Conservation (phyloP, 1,284 basidiomycete genomes). For the Fomitopsis pinicola region DNA sequence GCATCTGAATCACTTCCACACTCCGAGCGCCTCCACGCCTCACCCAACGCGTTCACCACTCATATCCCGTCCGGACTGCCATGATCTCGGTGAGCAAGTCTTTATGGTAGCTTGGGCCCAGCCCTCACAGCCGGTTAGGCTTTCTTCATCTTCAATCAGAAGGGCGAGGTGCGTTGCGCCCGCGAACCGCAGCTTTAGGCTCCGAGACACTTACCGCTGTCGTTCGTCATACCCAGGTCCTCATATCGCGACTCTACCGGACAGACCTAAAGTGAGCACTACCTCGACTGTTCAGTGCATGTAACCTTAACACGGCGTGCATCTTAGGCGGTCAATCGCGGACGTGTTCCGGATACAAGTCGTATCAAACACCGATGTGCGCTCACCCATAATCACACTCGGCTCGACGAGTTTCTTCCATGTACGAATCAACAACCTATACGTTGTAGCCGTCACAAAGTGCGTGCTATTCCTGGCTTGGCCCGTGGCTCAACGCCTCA, state of each 20-base stretch:
- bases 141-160: conserved; percentile 98
- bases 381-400: conserved; percentile 96
- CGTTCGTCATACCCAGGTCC: conserved; percentile 51
- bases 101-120: background rate
- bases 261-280: conserved; percentile 85
- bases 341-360: conserved; percentile 98
- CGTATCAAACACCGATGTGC: conserved; percentile 93
- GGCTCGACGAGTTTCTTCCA: conserved; percentile 98
- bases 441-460: conserved; percentile 95
- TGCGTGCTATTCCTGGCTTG: conserved; percentile 36
- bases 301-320: background rate
- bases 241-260: conserved; percentile 90
- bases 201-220: background rate
- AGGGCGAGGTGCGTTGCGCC: conserved; percentile 77
- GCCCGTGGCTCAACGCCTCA: background rate
- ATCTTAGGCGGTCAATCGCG: conserved; percentile 85
- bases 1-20: background rate
- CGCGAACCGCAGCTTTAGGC: background rate
- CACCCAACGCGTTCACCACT: background rate
- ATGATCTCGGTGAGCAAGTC: conserved; percentile 37
- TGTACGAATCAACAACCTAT: conserved; percentile 92
- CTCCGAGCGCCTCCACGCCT: background rate
- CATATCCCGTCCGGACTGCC: background rate
- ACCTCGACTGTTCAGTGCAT: background rate
- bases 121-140: conserved; percentile 48